Conservation (phyloP, 2,329 filamentous ascomycete genomes). For the Teratosphaeria nubilosa region DNA sequence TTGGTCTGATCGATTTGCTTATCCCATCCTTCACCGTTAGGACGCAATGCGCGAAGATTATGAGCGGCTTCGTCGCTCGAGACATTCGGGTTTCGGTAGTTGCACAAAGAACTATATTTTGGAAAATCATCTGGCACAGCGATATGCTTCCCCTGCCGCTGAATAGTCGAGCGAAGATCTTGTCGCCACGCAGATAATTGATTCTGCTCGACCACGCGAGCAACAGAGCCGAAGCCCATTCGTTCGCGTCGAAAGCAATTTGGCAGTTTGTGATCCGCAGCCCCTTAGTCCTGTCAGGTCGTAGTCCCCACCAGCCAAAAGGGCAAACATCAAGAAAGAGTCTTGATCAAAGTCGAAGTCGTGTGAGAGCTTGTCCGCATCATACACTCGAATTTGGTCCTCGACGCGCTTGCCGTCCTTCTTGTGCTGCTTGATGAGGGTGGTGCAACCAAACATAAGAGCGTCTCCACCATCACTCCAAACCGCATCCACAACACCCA, state of each 20-base stretch:
- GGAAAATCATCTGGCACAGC: conserved; percentile 19
- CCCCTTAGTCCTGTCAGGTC: conserved; percentile 25
- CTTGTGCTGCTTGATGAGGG: conserved; percentile 28
- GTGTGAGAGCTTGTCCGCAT: conserved; percentile 19
- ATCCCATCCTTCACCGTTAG: conserved; percentile 17
- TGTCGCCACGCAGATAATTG: conserved; percentile 19
- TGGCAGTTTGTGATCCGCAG: conserved; percentile 27
- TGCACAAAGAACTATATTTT: conserved; percentile 19
- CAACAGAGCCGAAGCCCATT: conserved; percentile 25
- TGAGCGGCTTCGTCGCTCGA: conserved; percentile 23
- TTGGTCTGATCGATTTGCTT: conserved; percentile 24
- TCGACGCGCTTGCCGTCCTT: conserved; percentile 30
- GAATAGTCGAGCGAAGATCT: conserved; percentile 12
- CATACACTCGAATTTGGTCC: conserved; percentile 23
- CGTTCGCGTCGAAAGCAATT: conserved; percentile 17
- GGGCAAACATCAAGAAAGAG: conserved; percentile 31
- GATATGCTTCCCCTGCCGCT: conserved; percentile 4
- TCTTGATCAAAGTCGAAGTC: conserved; percentile 25
- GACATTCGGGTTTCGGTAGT: conserved; percentile 29
- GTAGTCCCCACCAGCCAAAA: conserved; percentile 35
- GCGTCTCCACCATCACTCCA: conserved; percentile 40
- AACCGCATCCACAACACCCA: conserved; percentile 39
- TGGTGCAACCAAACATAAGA: conserved; percentile 38
- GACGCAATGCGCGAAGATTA: conserved; percentile 19
- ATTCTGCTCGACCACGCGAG: conserved; percentile 15